phyloP scores from a whole-genome alignment of 139 green algal genomes.

The Picochlorum sp. region DNA sequence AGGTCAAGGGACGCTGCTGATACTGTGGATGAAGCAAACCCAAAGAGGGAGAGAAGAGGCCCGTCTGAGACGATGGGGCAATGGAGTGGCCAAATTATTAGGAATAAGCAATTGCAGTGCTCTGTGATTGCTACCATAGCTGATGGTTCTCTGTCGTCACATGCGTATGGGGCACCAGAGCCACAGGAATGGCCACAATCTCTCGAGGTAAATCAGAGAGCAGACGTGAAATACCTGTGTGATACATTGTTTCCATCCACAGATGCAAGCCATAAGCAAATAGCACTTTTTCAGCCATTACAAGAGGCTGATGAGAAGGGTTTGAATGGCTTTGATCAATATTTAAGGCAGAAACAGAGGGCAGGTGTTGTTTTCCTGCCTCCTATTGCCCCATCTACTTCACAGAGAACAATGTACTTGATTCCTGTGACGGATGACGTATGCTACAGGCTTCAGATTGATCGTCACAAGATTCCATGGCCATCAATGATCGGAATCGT shows the following conservation, averaged over 20 bases:
- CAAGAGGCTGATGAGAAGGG: neutral
- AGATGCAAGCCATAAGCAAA: slow-evolving; percentile 1
- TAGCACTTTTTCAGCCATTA: slow-evolving; percentile 6
- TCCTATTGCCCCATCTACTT: neutral
- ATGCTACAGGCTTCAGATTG: slow-evolving; percentile 4
- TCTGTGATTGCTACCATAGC: neutral
- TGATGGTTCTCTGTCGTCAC: neutral
- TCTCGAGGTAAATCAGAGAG: slow-evolving; percentile 19
- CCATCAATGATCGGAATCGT: neutral
- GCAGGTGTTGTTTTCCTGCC: slow-evolving; percentile 26
- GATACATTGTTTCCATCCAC: slow-evolving; percentile 7
- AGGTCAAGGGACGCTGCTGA: no score
- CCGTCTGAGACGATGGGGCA: neutral
- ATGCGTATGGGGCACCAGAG: slow-evolving; percentile 15
- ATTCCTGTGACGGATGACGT: slow-evolving; percentile 12
- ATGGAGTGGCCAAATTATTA: neutral
- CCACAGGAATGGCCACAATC: slow-evolving; percentile 18
- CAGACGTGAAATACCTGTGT: slow-evolving; percentile 16
- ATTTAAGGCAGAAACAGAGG: slow-evolving; percentile 20
- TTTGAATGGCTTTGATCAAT: slow-evolving; percentile 16
- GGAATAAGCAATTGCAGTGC: neutral
- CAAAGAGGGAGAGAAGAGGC: neutral
- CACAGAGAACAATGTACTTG: slow-evolving; percentile 21
- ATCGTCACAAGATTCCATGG: neutral
- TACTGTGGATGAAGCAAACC: no score